Percentiles rank a stretch among this genome's conserved stretches.
phyloP scores from a whole-genome alignment of 1,284 basidiomycete species.

The Xerocomus amazonicus region DNA sequence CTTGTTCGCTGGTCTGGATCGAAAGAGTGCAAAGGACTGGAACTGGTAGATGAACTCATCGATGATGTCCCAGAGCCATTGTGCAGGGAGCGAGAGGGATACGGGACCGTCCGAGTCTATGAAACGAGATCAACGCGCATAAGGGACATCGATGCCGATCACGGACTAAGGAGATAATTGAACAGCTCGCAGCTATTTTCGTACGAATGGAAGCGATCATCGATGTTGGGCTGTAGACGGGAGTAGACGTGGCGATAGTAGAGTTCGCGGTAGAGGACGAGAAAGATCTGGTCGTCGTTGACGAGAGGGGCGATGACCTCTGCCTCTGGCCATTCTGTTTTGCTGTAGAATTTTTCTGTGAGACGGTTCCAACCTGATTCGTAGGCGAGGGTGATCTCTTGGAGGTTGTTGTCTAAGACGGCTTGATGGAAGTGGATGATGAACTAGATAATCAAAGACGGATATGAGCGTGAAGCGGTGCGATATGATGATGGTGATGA shows the following conservation, averaged over 20 bases:
- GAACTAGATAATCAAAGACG: conserved; percentile 50
- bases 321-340: conserved; percentile 96
- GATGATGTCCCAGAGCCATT: conserved; percentile 99
- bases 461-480: background rate
- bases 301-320: conserved; percentile 94
- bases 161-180: conserved; percentile 87
- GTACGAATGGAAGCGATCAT: conserved; percentile 98
- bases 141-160: background rate
- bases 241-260: conserved; percentile 97
- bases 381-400: conserved; percentile 88
- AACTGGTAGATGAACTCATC: conserved; percentile 99
- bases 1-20: conserved; percentile 82
- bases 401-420: conserved; percentile 80
- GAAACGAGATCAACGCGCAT: conserved; percentile 1
- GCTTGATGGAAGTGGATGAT: conserved; percentile 90
- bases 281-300: conserved; percentile 91
- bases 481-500: background rate
- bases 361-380: conserved; percentile 96
- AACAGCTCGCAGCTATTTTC: conserved; percentile 95
- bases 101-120: conserved; percentile 94
- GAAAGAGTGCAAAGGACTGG: conserved; percentile 92
- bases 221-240: conserved; percentile 89
- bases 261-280: conserved; percentile 94
- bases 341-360: conserved; percentile 93
- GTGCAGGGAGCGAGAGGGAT: conserved; percentile 86